phyloP scores from a whole-genome alignment of 2,329 filamentous ascomycete species.

The Niveomyces coronatus region DNA sequence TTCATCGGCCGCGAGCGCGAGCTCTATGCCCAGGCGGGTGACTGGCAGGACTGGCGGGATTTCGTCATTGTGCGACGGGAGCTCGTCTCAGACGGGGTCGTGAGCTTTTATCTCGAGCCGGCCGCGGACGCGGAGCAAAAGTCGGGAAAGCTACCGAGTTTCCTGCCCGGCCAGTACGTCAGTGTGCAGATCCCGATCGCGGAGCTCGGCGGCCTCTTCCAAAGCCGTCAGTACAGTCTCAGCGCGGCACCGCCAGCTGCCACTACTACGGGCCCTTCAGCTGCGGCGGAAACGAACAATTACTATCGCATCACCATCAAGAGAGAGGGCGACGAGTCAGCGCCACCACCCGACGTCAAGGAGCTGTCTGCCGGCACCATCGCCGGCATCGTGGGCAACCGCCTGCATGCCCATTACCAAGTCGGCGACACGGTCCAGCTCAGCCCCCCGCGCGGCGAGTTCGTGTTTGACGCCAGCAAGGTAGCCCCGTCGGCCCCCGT shows the following conservation, averaged over 20 bases:
- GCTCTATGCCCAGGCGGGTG: constrained; percentile 43
- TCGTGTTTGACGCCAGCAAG: constrained; percentile 45
- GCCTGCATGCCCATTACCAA: constrained; percentile 36
- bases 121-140: constrained; percentile 42
- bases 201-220: constrained; percentile 46
- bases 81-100: constrained; percentile 48
- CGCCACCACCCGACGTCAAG: constrained; percentile 11
- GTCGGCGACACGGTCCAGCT: constrained; percentile 45
- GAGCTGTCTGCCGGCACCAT: constrained; percentile 22
- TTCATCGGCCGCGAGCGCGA: constrained; percentile 56
- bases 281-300: no score
- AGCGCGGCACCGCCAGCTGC: constrained; percentile 40
- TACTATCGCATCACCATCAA: constrained; percentile 70
- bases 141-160: constrained; percentile 47
- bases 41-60: constrained; percentile 38
- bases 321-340: constrained; percentile 36
- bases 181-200: constrained; percentile 53
- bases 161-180: constrained; percentile 64
- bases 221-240: constrained; percentile 67
- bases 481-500: constrained; percentile 37
- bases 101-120: constrained; percentile 61
- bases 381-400: constrained; percentile 41
- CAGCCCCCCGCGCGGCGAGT: constrained; percentile 48
- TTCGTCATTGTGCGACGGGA: constrained; percentile 51
- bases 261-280: no score